Base-by-base conservation (phyloP, 768 basidiomycete genomes). In the Lentinula sp. region DNA sequence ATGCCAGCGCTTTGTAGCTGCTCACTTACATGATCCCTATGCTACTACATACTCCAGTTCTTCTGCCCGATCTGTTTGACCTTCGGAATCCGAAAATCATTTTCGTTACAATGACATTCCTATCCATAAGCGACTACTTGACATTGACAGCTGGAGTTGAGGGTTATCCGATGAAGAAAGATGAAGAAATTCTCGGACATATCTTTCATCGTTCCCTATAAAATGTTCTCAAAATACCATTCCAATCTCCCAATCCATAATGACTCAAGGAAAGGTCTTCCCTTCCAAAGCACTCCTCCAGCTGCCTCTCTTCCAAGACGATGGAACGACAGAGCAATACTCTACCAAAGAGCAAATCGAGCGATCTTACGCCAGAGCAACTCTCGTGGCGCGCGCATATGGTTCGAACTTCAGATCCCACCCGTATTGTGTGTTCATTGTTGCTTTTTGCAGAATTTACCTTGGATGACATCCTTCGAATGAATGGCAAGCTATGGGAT, bases 281-380 rank as follows among this genome's bases (percentile, higher is more conserved):
- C 46, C 46, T 18, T 48, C 46, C n/a, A 48, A 48, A 48, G 18
- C 46, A 7, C 12, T 48, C 18, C 46, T 48, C 20, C 46, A 23
- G 20, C 46, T 20, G 9, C 46, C 46, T 20, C 18, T 48, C 46
- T 48, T 48, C 46, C 10, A 8, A 48, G 46, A 48, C 18, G 20
- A 48, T 48, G 46, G 46, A 23, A 3, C 18, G 9, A 48, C 46
- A 48, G 46, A 48, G 46, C 46, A 48, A 20, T 20, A 48, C 8
- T 48, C 46, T 12, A 8, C 23, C 2, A 48, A 20, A 33, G 6
- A 54, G 18, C n/a, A 10, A 6, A 69, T 72, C 80, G 2, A 73
- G 76, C 1, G 80, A 79, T 7, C 66, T 35, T 56, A 56, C 20
- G 20, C 15, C 81, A 37, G 69, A 70, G 51, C 74, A 71, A 10